Evolutionary conservation across 352 stramenopile genomes (phyloP).

Genomic region (Blastocystis hominis): DNA sequence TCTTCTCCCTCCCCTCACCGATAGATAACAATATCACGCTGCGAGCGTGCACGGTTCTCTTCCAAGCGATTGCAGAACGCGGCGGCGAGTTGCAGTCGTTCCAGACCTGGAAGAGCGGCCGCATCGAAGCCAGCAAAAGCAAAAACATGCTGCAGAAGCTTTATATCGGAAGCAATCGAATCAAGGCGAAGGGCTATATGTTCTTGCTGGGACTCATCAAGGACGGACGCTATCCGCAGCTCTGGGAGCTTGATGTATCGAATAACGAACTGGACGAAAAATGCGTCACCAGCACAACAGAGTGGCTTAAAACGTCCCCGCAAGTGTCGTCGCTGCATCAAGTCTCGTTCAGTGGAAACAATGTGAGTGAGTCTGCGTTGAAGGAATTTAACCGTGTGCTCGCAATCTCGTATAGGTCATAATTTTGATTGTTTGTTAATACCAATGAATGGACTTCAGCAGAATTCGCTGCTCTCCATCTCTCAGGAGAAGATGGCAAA

Average conservation of each 20-base stretch:
- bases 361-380: not conserved
- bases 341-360: slow-evolving; percentile 25
- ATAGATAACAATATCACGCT: slow-evolving; percentile 26
- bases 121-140: not conserved
- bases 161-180: slow-evolving; percentile 36
- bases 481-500: slow-evolving; percentile 51
- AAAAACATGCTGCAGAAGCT: slow-evolving; percentile 20
- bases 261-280: slow-evolving; percentile 27
- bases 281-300: not conserved
- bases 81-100: not conserved
- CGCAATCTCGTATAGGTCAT: not conserved
- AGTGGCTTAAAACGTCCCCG: not conserved
- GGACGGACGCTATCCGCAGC: slow-evolving; percentile 7
- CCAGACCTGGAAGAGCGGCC: slow-evolving; percentile 1
- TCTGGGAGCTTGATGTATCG: slow-evolving; percentile 37
- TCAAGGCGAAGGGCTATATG: slow-evolving; percentile 42
- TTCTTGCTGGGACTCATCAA: slow-evolving; percentile 27
- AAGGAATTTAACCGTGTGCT: slow-evolving; percentile 30
- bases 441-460: not conserved
- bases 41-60: slow-evolving; percentile 16
- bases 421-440: slow-evolving; percentile 41
- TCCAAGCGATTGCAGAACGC: slow-evolving; percentile 13
- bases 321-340: not conserved
- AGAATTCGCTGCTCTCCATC: slow-evolving; percentile 41
- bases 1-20: not conserved